Conservation (phyloP, 2,329 filamentous ascomycete genomes). For the Simplicillium aogashimaense region DNA sequence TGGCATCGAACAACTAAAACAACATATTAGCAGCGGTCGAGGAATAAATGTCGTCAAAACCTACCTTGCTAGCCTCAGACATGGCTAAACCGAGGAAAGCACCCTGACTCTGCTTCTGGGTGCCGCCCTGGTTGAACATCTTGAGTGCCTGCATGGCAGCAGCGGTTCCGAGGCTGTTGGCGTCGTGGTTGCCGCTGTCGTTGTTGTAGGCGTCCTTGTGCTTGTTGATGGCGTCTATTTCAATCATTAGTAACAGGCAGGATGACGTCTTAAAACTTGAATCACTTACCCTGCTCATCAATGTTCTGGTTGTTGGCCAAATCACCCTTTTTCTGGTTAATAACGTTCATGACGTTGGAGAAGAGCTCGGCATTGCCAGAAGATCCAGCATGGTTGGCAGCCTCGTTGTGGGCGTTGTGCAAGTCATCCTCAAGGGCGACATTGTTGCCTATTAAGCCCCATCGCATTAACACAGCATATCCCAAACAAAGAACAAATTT, state of each 20-base stretch:
- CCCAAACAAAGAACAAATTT: too few relatives aligned
- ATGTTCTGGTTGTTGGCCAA: constrained; percentile 34
- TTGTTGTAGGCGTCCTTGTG: constrained; percentile 66
- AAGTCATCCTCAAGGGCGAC: constrained; percentile 31
- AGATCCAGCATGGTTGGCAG: constrained; percentile 32
- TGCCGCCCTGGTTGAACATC: constrained; percentile 56
- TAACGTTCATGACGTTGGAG: constrained; percentile 32
- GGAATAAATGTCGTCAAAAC: constrained; percentile 7
- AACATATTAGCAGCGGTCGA: not conserved
- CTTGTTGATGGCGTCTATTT: constrained; percentile 54
- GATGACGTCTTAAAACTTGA: not conserved
- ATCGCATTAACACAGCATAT: too few relatives aligned
- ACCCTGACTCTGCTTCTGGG: constrained; percentile 53
- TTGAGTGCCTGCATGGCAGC: constrained; percentile 76
- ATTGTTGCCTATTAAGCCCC: not conserved
- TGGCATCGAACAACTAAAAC: constrained; percentile 47
- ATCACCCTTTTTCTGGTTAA: constrained; percentile 38
- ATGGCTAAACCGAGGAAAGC: constrained; percentile 79
- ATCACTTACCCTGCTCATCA: constrained; percentile 35
- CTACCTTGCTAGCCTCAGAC: constrained; percentile 72
- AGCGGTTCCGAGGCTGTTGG: constrained; percentile 53
- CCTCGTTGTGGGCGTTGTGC: constrained; percentile 35
- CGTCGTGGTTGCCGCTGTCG: constrained; percentile 33
- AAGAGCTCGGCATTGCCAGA: constrained; percentile 40
- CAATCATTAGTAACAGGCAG: constrained; percentile 1